Evolutionary conservation across 768 basidiomycete species (phyloP), one percentile per base, ranked within the genome.

Genomic region (Lyophyllum semitale): DNA sequence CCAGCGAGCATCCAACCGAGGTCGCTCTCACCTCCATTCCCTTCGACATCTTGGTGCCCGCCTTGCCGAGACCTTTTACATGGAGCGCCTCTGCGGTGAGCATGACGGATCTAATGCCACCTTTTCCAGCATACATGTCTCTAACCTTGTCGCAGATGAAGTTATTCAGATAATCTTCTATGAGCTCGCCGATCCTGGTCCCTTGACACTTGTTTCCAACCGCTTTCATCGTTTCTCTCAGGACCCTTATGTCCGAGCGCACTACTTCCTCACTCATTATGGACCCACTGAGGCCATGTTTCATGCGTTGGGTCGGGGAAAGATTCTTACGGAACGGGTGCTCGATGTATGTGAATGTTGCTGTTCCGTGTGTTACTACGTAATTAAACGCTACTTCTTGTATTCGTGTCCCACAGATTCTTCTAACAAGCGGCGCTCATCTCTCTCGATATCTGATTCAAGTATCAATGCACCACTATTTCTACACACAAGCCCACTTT

Each of bases 401-500:
- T 43, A 23, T 47, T 35, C 13, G 9, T 29, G 8, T 48, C 18
- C 32, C 56, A 57, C 55, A 91, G 89, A 88, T 88, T 63, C 79
- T 92, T 51, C 73, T 91, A 54, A 76, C 81, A 48, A 89, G 88
- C 62, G 89, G 89, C 51, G 89, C 88, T 51, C 87, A 89, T 65
- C 68, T 91, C 58, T 91, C 89, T 58, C 82, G 90, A 45, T 92
- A 92, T 71, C 78, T 92, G 44, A 78, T 87, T 43, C 90, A 92
- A 69, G 79, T 88, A 49, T 87, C 89, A 32, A 83, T 87, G 50
- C 89, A 91, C 57, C 90, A 91, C 66, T 90, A 84, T 67, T 92
- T 89, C 67, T 81, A 85, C 58, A 83, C 87, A 2, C 82, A 83
- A 56, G 73, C 82, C 26, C 87, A 88, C 57, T 92, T 91, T 60